phyloP scores from a whole-genome alignment of 495 filamentous ascomycete species.

The Penicillium pulvis region DNA sequence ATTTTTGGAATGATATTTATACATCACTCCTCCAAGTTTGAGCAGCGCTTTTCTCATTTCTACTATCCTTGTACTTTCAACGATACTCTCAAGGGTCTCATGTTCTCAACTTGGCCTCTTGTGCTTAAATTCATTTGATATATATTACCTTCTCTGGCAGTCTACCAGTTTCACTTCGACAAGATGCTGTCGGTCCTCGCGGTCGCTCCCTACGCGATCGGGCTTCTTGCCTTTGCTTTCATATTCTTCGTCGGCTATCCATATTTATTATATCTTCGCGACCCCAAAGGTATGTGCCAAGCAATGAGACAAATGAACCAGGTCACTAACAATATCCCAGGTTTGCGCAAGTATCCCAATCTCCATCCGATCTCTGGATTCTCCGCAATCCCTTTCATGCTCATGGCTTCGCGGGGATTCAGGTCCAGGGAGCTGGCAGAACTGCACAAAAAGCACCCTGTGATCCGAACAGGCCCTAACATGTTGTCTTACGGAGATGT shows the following conservation, averaged over 20 bases:
- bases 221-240: slow-evolving; percentile 26
- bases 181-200: slow-evolving; percentile 28
- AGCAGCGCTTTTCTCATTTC: no score
- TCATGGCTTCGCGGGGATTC: slow-evolving; percentile 42
- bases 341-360: slow-evolving; percentile 54
- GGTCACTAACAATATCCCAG: slow-evolving; percentile 17
- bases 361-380: slow-evolving; percentile 46
- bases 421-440: slow-evolving; percentile 45
- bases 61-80: no score
- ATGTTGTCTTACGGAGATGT: slow-evolving; percentile 48
- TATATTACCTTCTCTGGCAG: not conserved
- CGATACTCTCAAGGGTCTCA: no score
- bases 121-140: not conserved
- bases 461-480: slow-evolving; percentile 57
- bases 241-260: slow-evolving; percentile 46
- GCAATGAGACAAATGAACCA: not conserved
- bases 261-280: slow-evolving; percentile 45
- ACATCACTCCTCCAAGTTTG: not conserved
- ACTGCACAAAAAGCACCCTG: slow-evolving; percentile 46
- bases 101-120: no score
- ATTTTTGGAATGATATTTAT: slow-evolving; percentile 16
- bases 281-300: slow-evolving; percentile 42
- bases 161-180: not conserved
- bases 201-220: slow-evolving; percentile 31
- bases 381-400: slow-evolving; percentile 48